Evolutionary conservation across 169 alveolate genomes (phyloP), one percentile per base, ranked within the genome.

Genomic region (Plasmodium knowlesi): DNA sequence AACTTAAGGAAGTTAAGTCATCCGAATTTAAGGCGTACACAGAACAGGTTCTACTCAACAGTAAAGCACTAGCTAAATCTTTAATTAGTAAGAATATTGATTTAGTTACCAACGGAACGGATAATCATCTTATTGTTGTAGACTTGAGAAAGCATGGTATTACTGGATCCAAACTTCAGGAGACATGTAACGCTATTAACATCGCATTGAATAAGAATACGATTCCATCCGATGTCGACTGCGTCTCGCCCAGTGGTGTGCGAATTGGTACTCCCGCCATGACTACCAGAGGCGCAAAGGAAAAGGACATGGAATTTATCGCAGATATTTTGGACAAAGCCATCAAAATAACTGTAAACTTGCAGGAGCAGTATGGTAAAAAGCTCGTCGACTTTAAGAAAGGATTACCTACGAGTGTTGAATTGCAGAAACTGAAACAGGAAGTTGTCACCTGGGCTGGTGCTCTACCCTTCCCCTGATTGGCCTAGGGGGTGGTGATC

Each of bases 261-360:
- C 97, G 99, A 50, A 83, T 98, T 25, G 99, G 99, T n/a, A 96
- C 99, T n/a, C 98, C 99, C 25, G 99, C 99, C 61, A 96, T 98
- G 96, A 98, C 99, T 41, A 96, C 99, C 19, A 92, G 99, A 53
- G 99, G 99, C 22, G 97, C 97, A 88, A 84, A 92, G 43, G 98
- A 96, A 82, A 97, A 96, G 50, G 99, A 98, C 84, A 96, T 97
- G 98, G 95, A 54, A 12, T 76, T 93, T 43, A 95, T 97, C 39
- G 98, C 97, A 22, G 95, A 93, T 22, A 92, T 84, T 39, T 61
- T 97, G 32, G 92, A 95, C n/a, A 93, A 92, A 83, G 96, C 94
- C 4, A 93, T 96, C 1, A 80, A 92, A 57, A 72, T 97, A 43
- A 74, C 97, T 10, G 91, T 80, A 39, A 84, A 82, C 2, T 39